phyloP scores from a whole-genome alignment of 1,139 yeast genomes.

The Candida sp. region DNA sequence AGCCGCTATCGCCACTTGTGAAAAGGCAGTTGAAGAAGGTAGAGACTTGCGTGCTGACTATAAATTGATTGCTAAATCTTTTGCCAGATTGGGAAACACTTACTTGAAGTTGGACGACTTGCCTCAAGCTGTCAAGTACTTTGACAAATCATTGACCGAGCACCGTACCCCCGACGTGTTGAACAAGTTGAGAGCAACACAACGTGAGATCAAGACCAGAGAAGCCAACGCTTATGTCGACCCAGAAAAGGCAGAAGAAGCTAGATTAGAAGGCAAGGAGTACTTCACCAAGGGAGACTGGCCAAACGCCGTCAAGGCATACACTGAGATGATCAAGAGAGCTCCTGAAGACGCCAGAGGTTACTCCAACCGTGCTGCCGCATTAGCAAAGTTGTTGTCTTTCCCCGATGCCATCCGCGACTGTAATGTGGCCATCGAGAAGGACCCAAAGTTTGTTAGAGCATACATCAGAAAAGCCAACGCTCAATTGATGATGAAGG shows the following conservation, averaged over 20 bases:
- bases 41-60: constrained; percentile 92
- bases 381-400: constrained; percentile 90
- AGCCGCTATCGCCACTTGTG: constrained; percentile 80
- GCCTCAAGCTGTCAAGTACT: constrained; percentile 73
- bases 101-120: constrained; percentile 79
- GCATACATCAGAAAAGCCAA: constrained; percentile 98
- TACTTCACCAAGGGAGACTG: constrained; percentile 90
- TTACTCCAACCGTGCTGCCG: constrained; percentile 98
- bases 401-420: constrained; percentile 97
- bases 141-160: constrained; percentile 94
- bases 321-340: constrained; percentile 94
- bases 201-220: constrained; percentile 78
- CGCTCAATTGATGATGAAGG: constrained; percentile 91
- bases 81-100: constrained; percentile 87
- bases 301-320: constrained; percentile 96
- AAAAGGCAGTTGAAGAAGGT: constrained; percentile 85
- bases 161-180: constrained; percentile 96
- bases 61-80: constrained; percentile 89
- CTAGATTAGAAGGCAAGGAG: constrained; percentile 92
- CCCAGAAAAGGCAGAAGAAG: constrained; percentile 95
- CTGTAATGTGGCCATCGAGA: constrained; percentile 86
- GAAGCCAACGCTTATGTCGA: constrained; percentile 83
- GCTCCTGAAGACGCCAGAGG: constrained; percentile 98
- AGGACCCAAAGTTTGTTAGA: constrained; percentile 88
- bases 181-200: constrained; percentile 85